A percentile compares a stretch with the other conserved stretches of the same genome.
phyloP scores from a whole-genome alignment of 1,284 basidiomycete genomes.

The Malassezia vespertilionis region DNA sequence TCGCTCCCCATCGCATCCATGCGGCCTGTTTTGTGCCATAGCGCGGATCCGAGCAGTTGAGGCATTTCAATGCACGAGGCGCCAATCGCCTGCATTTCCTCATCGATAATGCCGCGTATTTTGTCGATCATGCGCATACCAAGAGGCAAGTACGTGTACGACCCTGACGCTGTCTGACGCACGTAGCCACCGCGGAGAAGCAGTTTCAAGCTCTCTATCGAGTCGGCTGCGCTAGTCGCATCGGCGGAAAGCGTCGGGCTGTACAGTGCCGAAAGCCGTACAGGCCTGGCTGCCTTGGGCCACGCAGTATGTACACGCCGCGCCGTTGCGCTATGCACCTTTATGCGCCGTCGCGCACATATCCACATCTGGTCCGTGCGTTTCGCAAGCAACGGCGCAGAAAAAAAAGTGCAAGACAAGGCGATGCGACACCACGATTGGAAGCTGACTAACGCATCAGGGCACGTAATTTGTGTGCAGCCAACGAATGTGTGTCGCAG shows the following conservation, averaged over 20 bases:
- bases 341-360: no score
- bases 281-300: not conserved
- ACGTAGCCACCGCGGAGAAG: slow-evolving; percentile 43
- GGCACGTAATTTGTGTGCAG: no score
- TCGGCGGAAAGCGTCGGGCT: slow-evolving; percentile 15
- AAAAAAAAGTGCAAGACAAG: no score
- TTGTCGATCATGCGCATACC: slow-evolving; percentile 43
- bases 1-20: slow-evolving; percentile 42
- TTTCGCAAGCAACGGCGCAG: no score
- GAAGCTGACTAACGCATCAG: no score
- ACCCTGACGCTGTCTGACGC: slow-evolving; percentile 44
- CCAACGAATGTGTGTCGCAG: not conserved
- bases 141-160: slow-evolving; percentile 45
- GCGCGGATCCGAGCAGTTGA: slow-evolving; percentile 33
- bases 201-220: slow-evolving; percentile 20
- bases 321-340: no score
- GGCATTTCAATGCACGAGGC: slow-evolving; percentile 45
- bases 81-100: slow-evolving; percentile 38
- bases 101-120: slow-evolving; percentile 38
- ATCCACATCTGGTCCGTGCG: no score
- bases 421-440: no score
- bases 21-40: slow-evolving; percentile 43
- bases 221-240: not conserved
- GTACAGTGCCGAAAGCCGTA: slow-evolving; percentile 13
- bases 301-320: not conserved